Percentiles rank a stretch among this genome's conserved stretches.
phyloP scores from a whole-genome alignment of 352 stramenopile genomes.

The Globisporangium emineosum region DNA sequence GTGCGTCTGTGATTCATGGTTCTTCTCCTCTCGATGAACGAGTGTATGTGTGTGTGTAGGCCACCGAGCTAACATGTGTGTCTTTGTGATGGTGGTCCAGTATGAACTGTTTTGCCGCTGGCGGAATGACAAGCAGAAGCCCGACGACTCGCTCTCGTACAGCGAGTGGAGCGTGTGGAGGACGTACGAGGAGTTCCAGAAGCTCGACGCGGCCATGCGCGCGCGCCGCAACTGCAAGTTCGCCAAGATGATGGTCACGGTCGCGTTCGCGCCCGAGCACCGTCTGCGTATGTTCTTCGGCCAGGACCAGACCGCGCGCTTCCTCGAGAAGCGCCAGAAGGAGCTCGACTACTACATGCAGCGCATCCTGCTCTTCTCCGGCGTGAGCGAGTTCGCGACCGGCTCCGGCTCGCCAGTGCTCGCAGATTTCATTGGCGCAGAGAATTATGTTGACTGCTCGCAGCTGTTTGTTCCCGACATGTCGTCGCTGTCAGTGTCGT shows the following conservation, averaged over 20 bases:
- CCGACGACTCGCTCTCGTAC: slow-evolving; percentile 29
- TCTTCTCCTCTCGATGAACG: not conserved
- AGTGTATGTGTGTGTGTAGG: not conserved
- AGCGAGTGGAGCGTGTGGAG: slow-evolving; percentile 80
- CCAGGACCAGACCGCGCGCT: slow-evolving; percentile 61
- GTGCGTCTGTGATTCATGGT: slow-evolving; percentile 23
- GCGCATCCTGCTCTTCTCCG: slow-evolving; percentile 73
- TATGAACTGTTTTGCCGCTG: slow-evolving; percentile 58
- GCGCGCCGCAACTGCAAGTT: slow-evolving; percentile 41
- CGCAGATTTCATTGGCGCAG: slow-evolving; percentile 58
- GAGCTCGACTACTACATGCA: slow-evolving; percentile 85
- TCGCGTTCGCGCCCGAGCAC: slow-evolving; percentile 67
- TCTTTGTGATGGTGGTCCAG: slow-evolving; percentile 20
- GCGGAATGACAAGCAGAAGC: slow-evolving; percentile 35
- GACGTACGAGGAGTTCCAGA: slow-evolving; percentile 77
- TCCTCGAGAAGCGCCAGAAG: slow-evolving; percentile 71
- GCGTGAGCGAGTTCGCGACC: slow-evolving; percentile 57
- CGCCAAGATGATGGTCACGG: slow-evolving; percentile 83
- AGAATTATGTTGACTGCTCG: slow-evolving; percentile 43
- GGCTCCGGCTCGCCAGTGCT: slow-evolving; percentile 51
- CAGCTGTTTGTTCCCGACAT: slow-evolving; percentile 20
- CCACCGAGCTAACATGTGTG: slow-evolving; percentile 2
- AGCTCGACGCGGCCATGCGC: slow-evolving; percentile 65
- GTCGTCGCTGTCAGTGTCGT: slow-evolving; percentile 16
- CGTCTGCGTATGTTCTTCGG: slow-evolving; percentile 73